These are phyloP conservation scores for Ophiostoma sp. DNA, from an alignment of 2,329 filamentous ascomycete species.

Conservation along the genomic window DNA sequence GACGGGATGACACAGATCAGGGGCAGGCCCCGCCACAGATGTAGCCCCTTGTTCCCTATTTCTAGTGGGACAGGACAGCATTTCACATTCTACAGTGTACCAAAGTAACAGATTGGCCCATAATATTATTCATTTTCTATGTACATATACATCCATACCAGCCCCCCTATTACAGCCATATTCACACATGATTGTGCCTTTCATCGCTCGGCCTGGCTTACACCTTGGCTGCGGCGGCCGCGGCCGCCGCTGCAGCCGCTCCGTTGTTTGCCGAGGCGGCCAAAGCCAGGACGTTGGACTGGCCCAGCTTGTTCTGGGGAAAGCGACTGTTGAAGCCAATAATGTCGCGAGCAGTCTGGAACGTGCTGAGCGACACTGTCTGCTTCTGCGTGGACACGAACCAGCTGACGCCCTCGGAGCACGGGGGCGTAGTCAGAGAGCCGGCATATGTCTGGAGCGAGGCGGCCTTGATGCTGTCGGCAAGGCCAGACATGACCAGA, in stretches of 20 bases:
- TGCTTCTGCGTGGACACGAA: constrained; percentile 43
- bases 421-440: constrained; percentile 48
- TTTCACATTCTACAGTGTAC: neutral
- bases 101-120: neutral
- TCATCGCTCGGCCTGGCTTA: neutral
- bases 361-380: constrained; percentile 37
- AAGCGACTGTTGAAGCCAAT: constrained; percentile 47
- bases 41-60: neutral
- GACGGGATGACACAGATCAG: neutral
- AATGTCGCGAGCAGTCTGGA: constrained; percentile 38
- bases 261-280: constrained; percentile 12
- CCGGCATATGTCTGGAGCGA: constrained; percentile 43
- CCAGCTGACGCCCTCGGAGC: constrained; percentile 45
- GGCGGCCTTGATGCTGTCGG: constrained; percentile 35
- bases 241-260: neutral
- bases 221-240: neutral
- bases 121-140: constrained; percentile 6
- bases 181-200: neutral
- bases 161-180: neutral
- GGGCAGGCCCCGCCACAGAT: neutral
- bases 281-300: constrained; percentile 34
- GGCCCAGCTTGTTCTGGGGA: constrained; percentile 41
- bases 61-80: neutral
- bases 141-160: neutral
- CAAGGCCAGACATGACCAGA: constrained; percentile 42